phyloP scores from a whole-genome alignment of 2,329 filamentous ascomycete genomes.

The Diaporthe humulicola region DNA sequence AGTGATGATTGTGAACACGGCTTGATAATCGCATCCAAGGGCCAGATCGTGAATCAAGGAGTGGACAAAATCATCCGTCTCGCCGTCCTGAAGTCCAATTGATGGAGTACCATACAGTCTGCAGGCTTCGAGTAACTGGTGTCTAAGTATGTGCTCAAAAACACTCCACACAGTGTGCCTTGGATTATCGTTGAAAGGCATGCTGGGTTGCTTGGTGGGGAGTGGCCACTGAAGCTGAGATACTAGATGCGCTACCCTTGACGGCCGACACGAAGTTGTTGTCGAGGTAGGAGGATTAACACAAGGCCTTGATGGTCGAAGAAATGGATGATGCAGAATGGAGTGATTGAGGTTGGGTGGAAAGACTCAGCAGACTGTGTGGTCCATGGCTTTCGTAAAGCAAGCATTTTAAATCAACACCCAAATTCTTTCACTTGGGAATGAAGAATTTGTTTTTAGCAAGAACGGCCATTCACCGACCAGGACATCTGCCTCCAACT shows the following conservation, averaged over 20 bases:
- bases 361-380: background rate
- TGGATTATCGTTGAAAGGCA: background rate
- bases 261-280: background rate
- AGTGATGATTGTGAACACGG: background rate
- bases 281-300: background rate
- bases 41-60: background rate
- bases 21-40: background rate
- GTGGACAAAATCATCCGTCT: too few species aligned
- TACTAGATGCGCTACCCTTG: background rate
- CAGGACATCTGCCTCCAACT: too few species aligned
- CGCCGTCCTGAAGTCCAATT: background rate
- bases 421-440: background rate
- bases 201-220: too few species aligned
- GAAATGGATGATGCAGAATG: background rate
- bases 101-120: background rate
- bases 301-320: too few species aligned
- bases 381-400: too few species aligned
- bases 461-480: too few species aligned
- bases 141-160: background rate
- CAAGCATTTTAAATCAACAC: background rate
- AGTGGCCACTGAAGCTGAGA: background rate
- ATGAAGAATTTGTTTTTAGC: too few species aligned
- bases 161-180: background rate
- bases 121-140: background rate
- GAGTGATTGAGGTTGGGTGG: background rate